Evolutionary conservation across 306 rosid genomes (phyloP), one percentile per base, ranked within the genome.

Genomic region (Mimosa pudica): DNA sequence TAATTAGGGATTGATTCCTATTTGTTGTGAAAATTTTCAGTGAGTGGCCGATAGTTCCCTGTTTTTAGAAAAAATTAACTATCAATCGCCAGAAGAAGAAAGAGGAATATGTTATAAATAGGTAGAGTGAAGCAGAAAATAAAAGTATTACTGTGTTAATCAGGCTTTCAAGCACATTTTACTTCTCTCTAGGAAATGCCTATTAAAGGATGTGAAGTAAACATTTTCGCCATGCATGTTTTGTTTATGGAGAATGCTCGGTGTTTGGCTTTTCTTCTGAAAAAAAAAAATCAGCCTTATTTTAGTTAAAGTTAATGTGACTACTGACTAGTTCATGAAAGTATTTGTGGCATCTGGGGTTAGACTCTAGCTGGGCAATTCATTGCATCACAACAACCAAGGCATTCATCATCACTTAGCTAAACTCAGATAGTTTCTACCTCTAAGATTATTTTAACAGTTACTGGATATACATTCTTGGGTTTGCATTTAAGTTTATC

Each of bases 1-100:
- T 84, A 48, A 38, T 41, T 17, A 48, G 46, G 64, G 16, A 48
- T 12, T 42, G 16, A 32, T 54, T 64, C 41, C 24, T 47, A n/a
- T 30, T 58, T 64, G 69, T 58, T 33, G 71, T 64, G 14, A 7
- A 41, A 70, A 11, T 24, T 41, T 73, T 85, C 74, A 72, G 13
- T 54, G 33, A 74, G 42, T 45, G 51, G 7, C 42, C 54, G 55
- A 13, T 10, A 48, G 42, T 10, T 55, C 36, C 51, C 48, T 38
- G 20, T 41, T 57, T 5, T 20, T 18, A 46, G 11, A 45, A 70
- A 70, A 69, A 69, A 18, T 44, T 9, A 70, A 18, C 6, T 10
- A 45, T 70, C 57, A 32, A 35, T 33, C 46, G 5, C 32, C 18
- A 10, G 7, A 11, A 44, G 33, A 75, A 66, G 64, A 30, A 75